Percentiles rank a stretch among this genome's conserved stretches.
phyloP scores from a whole-genome alignment of 345 rosid genomes.

The Lenwebbia sp. region DNA sequence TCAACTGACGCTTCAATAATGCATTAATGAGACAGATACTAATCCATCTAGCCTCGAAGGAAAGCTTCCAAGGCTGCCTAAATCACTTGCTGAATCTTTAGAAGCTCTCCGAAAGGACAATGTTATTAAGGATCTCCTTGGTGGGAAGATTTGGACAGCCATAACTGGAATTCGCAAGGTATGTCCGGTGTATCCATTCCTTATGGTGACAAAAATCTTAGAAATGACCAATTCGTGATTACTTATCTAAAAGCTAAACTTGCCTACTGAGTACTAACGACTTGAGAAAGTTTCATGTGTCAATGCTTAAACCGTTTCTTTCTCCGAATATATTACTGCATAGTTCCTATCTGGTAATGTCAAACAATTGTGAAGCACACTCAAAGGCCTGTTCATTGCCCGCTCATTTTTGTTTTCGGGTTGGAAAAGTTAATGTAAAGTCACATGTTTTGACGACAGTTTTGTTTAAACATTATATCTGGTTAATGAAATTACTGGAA shows the following conservation, averaged over 20 bases:
- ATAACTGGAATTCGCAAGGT: constrained; percentile 87
- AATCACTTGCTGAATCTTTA: constrained; percentile 56
- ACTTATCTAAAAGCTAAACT: not conserved
- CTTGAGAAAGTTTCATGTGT: not conserved
- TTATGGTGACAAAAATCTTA: not conserved
- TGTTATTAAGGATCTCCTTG: constrained; percentile 46
- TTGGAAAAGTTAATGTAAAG: not conserved
- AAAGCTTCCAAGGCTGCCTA: constrained; percentile 57
- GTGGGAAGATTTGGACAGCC: constrained; percentile 63
- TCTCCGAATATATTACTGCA: not conserved
- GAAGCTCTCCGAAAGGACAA: constrained; percentile 54
- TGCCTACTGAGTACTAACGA: not conserved
- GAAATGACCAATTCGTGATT: not conserved
- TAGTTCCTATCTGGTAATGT: not conserved
- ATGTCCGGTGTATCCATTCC: not conserved
- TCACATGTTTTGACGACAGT: not conserved
- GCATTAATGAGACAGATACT: constrained; percentile 28
- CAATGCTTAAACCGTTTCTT: not conserved
- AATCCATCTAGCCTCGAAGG: constrained; percentile 52
- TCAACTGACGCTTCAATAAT: not conserved
- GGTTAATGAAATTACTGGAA: not conserved
- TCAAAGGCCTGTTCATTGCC: not conserved
- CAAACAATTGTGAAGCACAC: not conserved
- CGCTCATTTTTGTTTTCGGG: not conserved
- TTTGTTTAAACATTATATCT: not conserved